Evolutionary conservation across 257 asterid species (phyloP).

Genomic region (Nyctanthes arbortristis): DNA sequence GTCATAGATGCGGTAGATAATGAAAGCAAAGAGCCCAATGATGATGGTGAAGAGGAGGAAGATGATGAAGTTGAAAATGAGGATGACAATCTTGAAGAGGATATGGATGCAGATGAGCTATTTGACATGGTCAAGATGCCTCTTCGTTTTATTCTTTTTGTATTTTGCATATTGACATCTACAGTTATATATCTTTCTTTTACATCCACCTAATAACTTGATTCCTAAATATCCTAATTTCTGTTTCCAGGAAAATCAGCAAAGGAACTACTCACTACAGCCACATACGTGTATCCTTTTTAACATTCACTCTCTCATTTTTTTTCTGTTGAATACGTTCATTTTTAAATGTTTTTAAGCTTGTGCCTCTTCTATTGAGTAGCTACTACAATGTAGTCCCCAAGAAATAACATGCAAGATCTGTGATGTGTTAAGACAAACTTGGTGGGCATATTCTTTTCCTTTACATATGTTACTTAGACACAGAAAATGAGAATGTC

Average conservation of each 20-base stretch:
- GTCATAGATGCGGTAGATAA: slow-evolving; percentile 42
- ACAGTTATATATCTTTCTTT: slow-evolving; percentile 17
- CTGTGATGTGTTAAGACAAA: neutral
- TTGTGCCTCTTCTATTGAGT: neutral
- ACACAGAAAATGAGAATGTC: slow-evolving; percentile 58
- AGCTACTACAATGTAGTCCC: neutral
- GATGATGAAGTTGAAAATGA: slow-evolving; percentile 66
- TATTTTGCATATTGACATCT: slow-evolving; percentile 3
- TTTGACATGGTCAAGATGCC: slow-evolving; percentile 43
- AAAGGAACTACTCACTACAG: slow-evolving; percentile 36
- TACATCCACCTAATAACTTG: neutral
- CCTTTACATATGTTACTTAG: slow-evolving; percentile 33
- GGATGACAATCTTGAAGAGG: slow-evolving; percentile 67
- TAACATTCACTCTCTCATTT: slow-evolving; percentile 15
- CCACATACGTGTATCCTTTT: slow-evolving; percentile 71
- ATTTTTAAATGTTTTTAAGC: neutral
- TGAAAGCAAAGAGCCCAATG: slow-evolving; percentile 53
- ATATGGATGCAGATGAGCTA: slow-evolving; percentile 54
- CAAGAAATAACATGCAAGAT: neutral
- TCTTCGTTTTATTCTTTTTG: slow-evolving; percentile 1
- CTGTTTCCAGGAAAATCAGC: slow-evolving; percentile 53
- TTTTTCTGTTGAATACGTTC: neutral
- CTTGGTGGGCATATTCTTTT: slow-evolving; percentile 34
- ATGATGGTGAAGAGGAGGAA: slow-evolving; percentile 57
- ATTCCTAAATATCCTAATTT: neutral